phyloP scores from a whole-genome alignment of 164 flowering plant genomes.

The Berberis thunbergii region DNA sequence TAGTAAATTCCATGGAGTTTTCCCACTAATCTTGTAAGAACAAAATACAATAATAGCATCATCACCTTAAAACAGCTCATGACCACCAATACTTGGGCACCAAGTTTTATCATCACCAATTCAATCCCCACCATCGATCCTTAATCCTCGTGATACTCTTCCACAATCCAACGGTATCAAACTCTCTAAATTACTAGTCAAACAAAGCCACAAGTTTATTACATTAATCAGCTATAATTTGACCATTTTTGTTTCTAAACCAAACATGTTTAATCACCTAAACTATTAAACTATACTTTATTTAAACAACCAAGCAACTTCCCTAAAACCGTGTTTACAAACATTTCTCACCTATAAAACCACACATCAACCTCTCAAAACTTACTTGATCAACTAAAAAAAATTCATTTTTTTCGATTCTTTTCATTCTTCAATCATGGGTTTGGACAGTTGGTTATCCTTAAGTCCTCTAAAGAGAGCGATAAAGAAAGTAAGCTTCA shows the following conservation, averaged over 20 bases:
- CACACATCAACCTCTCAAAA: too few relatives aligned
- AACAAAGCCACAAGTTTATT: too few relatives aligned
- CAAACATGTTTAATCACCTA: too few relatives aligned
- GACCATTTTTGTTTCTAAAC: too few relatives aligned
- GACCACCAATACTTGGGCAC: background rate
- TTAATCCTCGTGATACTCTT: background rate
- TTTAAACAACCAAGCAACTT: conserved; percentile 1
- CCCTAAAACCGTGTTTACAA: conserved; percentile 3
- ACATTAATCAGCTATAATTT: too few relatives aligned
- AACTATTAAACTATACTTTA: background rate
- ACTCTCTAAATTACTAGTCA: background rate
- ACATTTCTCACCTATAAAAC: background rate
- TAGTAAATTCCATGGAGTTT: too few relatives aligned
- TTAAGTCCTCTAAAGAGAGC: conserved; percentile 29
- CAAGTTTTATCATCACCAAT: background rate
- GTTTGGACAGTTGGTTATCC: conserved; percentile 11
- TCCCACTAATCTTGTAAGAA: background rate
- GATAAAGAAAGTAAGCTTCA: conserved; percentile 27
- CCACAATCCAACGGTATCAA: background rate
- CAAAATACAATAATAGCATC: background rate
- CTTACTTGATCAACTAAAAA: too few relatives aligned
- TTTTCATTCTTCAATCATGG: conserved; percentile 27
- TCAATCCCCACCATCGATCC: background rate
- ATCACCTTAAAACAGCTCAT: background rate
- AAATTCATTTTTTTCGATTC: too few relatives aligned